Conservation (phyloP, 2,329 filamentous ascomycete species). For the Fusarium sp. region DNA sequence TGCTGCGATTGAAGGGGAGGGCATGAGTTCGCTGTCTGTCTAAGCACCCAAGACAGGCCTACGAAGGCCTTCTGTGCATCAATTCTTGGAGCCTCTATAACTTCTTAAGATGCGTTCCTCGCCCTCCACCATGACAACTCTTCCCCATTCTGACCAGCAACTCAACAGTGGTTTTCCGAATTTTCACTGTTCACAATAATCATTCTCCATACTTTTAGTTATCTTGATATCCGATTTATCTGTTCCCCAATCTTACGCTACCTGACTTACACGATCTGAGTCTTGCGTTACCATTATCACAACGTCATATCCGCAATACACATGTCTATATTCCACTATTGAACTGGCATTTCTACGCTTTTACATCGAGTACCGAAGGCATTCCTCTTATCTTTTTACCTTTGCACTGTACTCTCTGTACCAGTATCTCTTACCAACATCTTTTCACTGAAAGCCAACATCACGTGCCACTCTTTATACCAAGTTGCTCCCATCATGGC, state of each 20-base stretch:
- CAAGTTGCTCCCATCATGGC: conserved; percentile 11
- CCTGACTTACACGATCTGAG: conserved; percentile 29
- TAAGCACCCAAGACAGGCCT: background rate
- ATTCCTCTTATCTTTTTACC: background rate
- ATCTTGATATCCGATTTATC: background rate
- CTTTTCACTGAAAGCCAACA: background rate
- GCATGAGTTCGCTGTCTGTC: conserved; percentile 12
- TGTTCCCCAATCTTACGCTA: conserved; percentile 8
- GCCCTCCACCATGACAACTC: conserved; percentile 26
- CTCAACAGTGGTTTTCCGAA: background rate
- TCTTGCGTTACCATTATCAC: conserved; percentile 18
- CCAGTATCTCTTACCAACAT: background rate
- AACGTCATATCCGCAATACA: conserved; percentile 2
- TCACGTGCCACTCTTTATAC: background rate
- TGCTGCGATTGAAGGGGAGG: conserved; percentile 17
- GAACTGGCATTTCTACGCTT: background rate
- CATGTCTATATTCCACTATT: conserved; percentile 2
- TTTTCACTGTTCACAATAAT: background rate
- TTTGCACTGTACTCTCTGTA: background rate
- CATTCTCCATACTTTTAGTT: background rate
- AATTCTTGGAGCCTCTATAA: conserved; percentile 21
- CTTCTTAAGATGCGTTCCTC: conserved; percentile 34
- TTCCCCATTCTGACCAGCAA: conserved; percentile 1
- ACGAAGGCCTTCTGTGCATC: conserved; percentile 13
- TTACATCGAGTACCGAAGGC: background rate